phyloP scores from a whole-genome alignment of 2,329 filamentous ascomycete genomes.

The Alternaria postmessia region DNA sequence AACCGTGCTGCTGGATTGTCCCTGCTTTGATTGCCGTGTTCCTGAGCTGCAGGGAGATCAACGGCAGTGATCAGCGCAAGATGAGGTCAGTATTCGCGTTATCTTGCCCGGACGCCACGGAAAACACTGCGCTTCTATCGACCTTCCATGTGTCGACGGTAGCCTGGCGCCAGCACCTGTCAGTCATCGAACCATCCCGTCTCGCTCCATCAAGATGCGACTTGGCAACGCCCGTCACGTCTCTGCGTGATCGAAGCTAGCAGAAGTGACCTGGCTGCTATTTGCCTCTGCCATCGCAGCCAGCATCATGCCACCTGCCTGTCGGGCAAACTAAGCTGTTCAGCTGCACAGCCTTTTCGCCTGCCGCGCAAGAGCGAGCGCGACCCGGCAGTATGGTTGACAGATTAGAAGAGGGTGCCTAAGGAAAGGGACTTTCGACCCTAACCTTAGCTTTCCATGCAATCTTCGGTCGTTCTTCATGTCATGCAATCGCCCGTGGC shows the following conservation, averaged over 20 bases:
- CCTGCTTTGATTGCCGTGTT: constrained; percentile 10
- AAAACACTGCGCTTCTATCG: constrained; percentile 4
- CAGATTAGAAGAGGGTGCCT: neutral
- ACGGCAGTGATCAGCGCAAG: constrained; percentile 13
- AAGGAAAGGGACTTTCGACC: neutral
- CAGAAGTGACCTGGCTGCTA: neutral
- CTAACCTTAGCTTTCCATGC: constrained; percentile 5
- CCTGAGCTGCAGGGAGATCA: constrained; percentile 17
- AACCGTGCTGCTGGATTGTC: constrained; percentile 2
- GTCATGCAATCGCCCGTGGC: constrained; percentile 6
- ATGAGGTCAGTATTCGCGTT: constrained; percentile 6
- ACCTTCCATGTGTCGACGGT: constrained; percentile 8
- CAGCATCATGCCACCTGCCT: neutral
- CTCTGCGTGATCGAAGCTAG: constrained; percentile 6
- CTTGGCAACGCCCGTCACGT: constrained; percentile 18
- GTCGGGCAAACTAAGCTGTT: constrained; percentile 4
- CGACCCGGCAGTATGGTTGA: constrained; percentile 24
- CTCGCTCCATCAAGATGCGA: neutral
- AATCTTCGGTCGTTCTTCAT: constrained; percentile 4
- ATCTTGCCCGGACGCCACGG: neutral
- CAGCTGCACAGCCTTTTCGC: constrained; percentile 21
- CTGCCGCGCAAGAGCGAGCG: constrained; percentile 20
- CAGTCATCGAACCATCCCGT: constrained; percentile 7
- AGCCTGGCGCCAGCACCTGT: constrained; percentile 13
- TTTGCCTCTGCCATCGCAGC: neutral